Base-by-base conservation (phyloP, 78 protist species). In the Capsaspora owczarzaki region DNA sequence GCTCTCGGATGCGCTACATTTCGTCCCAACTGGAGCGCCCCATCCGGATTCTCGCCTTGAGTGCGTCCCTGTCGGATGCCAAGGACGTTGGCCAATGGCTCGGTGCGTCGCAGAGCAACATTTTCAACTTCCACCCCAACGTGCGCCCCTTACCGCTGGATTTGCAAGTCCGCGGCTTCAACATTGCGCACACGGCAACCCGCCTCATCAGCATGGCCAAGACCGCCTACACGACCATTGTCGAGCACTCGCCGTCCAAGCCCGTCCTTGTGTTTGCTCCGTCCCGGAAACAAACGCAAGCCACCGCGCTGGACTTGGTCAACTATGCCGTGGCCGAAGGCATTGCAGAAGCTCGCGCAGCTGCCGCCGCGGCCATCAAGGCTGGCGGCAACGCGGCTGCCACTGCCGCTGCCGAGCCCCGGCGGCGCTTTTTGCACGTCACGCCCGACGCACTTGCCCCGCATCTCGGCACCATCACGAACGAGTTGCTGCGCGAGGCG, bases 111-210 rank as follows among this genome's bases (percentile, higher is more conserved):
- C 10, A 80, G 5, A 23, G 23, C 27, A 68, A 76, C 40, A 27
- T 90, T 42, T 96, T 90, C 89, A 95, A 93, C 81, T 96, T 97
- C 80, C 97, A 90, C 76, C 96, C 99, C 40, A 82, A 81, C 56
- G 95, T 95, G 51, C 90, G 98, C n/a, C 98, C 99, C n/a, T 91
- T 94, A 19, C 94, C 92, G 44, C 85, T 95, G 40, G 97, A 95
- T 63, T 29, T 94, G 29, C 92, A 85, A 75, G 78, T 97, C n/a
- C 83, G 78, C 40, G 91, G 78, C 42, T 76, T 80, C 78, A 8
- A 10, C 75, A 46, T 63, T 27, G 5, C 61, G 25, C 76, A 78
- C 81, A 33, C 82, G 33, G 74, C 70, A 23, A 78, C 96, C 27
- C 84, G 99, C 35, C 68, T 90, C 78, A 61, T 85, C 0, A 90